These are phyloP conservation scores for Elaeis oleifera DNA, from an alignment of 202 grass and related monocot species.

Conservation along the genomic window DNA sequence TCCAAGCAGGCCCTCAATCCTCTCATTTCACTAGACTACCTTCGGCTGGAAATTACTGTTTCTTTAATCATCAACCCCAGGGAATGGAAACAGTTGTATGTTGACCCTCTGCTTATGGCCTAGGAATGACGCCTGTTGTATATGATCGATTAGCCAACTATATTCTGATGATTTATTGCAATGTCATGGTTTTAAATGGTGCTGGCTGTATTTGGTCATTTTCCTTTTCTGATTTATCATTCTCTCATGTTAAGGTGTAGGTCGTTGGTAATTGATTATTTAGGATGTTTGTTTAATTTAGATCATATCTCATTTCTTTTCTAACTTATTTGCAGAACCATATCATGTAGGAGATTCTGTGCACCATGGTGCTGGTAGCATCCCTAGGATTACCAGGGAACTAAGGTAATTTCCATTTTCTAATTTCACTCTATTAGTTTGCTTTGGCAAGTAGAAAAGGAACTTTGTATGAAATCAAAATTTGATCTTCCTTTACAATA, in stretches of 20 bases:
- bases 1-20: no score
- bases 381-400: neutral
- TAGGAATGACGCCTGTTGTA: no score
- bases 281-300: neutral
- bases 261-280: neutral
- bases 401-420: neutral
- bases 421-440: neutral
- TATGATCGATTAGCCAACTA: no score
- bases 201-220: no score
- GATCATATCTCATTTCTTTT: neutral
- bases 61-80: no score
- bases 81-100: no score
- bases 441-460: neutral
- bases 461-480: neutral
- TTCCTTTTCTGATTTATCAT: neutral
- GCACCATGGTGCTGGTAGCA: neutral
- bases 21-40: no score
- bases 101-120: no score
- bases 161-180: no score
- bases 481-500: neutral
- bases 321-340: neutral
- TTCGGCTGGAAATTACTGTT: no score
- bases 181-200: no score
- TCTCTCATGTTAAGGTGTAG: neutral
- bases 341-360: neutral